phyloP scores from a whole-genome alignment of 345 rosid genomes.

The Eucalyptus curtisii region DNA sequence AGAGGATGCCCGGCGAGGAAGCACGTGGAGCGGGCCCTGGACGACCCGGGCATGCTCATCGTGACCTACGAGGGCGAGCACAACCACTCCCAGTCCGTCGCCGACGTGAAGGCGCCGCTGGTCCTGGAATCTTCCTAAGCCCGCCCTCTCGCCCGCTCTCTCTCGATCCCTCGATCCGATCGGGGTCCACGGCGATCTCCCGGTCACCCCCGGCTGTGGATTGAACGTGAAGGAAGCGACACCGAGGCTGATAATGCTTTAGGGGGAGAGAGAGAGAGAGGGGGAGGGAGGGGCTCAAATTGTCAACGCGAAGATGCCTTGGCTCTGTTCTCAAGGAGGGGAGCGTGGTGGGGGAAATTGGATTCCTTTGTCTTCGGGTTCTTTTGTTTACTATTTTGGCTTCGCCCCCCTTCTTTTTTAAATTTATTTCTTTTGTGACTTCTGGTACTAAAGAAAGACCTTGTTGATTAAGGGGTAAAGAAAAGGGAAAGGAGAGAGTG shows the following conservation, averaged over 20 bases:
- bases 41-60: conserved; percentile 67
- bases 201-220: neutral
- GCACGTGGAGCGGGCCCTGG: conserved; percentile 82
- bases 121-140: conserved; percentile 46
- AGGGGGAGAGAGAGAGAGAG: neutral
- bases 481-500: neutral
- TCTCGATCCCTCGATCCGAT: neutral
- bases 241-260: neutral
- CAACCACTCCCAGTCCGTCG: conserved; percentile 26
- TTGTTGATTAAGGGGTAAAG: neutral
- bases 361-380: conserved; percentile 18
- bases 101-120: conserved; percentile 18
- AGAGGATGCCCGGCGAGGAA: conserved; percentile 91
- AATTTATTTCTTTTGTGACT: conserved; percentile 1
- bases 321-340: conserved; percentile 1
- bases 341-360: conserved; percentile 5
- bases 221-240: neutral
- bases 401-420: neutral
- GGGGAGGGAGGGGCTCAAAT: neutral
- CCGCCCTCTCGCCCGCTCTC: neutral
- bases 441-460: neutral
- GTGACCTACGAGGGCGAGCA: conserved; percentile 91
- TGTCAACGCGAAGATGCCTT: neutral
- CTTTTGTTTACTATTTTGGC: neutral
- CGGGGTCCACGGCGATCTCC: neutral